phyloP scores from a whole-genome alignment of 371 early-diverging fungal genomes.

The Mortierella sp. region DNA sequence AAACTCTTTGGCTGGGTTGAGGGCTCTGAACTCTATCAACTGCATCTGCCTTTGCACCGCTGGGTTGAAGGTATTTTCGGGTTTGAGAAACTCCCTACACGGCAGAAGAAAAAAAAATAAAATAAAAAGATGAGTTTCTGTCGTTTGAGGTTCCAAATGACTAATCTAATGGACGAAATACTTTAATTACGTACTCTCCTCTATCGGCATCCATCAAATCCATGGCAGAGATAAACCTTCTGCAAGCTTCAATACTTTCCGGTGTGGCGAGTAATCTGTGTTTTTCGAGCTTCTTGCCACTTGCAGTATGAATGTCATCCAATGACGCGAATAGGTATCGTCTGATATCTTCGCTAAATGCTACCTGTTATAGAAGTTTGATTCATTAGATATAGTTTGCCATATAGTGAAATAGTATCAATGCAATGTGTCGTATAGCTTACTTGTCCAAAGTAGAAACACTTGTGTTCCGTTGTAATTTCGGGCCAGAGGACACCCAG shows the following conservation, averaged over 20 bases:
- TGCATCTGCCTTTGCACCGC: conserved; percentile 67
- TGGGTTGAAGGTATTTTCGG: conserved; percentile 71
- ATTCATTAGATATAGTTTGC: background rate
- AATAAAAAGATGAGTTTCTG: background rate
- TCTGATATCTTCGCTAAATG: conserved; percentile 79
- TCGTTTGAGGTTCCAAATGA: background rate
- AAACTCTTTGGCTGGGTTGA: conserved; percentile 63
- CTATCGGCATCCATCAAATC: conserved; percentile 63
- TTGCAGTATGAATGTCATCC: conserved; percentile 56
- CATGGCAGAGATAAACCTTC: conserved; percentile 65
- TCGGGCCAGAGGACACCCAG: conserved; percentile 73
- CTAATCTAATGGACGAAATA: background rate
- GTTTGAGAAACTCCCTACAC: conserved; percentile 54
- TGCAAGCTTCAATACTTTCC: conserved; percentile 66
- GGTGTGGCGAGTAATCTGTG: conserved; percentile 61
- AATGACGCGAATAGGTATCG: conserved; percentile 67
- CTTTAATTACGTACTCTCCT: conserved; percentile 55
- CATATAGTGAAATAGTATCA: background rate
- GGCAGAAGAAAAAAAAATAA: background rate
- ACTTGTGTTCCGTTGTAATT: conserved; percentile 60
- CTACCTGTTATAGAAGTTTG: conserved; percentile 61
- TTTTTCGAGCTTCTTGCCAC: conserved; percentile 60
- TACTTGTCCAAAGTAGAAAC: conserved; percentile 72
- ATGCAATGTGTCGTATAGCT: background rate
- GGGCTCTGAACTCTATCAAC: conserved; percentile 67